These are phyloP conservation scores for Picea glauca DNA, from an alignment of 75 land plant genomes.

Conservation along the genomic window DNA sequence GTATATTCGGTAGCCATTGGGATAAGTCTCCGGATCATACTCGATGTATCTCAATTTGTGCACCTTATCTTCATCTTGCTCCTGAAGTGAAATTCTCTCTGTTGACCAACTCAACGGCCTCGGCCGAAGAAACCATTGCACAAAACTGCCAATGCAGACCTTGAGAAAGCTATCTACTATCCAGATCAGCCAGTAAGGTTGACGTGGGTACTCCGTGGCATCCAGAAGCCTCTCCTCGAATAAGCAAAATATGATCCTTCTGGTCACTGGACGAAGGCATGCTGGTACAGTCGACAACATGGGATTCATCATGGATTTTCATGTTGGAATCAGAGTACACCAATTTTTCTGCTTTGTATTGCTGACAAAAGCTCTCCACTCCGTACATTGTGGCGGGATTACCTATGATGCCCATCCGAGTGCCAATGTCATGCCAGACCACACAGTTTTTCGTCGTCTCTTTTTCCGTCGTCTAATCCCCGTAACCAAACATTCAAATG, in stretches of 20 bases:
- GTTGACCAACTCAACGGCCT: not conserved
- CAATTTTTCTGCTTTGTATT: conserved; percentile 21
- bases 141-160: not conserved
- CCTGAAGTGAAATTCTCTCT: not conserved
- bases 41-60: no score
- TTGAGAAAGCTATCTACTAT: not conserved
- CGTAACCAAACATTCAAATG: conserved; percentile 21
- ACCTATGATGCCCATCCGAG: conserved; percentile 24
- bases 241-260: conserved; percentile 6
- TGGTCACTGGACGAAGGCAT: not conserved
- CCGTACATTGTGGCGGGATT: conserved; percentile 21
- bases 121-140: not conserved
- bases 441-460: conserved; percentile 7
- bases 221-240: conserved; percentile 18
- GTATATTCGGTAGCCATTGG: no score
- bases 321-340: conserved; percentile 12
- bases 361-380: not conserved
- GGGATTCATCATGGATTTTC: not conserved
- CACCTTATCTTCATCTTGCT: no score
- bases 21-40: no score
- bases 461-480: conserved; percentile 13
- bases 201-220: conserved; percentile 18
- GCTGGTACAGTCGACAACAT: conserved; percentile 1
- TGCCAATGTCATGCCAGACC: conserved; percentile 28
- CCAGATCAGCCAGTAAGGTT: conserved; percentile 12